Conservation (phyloP, 805 yeast genomes). For the Maudiozyma barnettii region DNA sequence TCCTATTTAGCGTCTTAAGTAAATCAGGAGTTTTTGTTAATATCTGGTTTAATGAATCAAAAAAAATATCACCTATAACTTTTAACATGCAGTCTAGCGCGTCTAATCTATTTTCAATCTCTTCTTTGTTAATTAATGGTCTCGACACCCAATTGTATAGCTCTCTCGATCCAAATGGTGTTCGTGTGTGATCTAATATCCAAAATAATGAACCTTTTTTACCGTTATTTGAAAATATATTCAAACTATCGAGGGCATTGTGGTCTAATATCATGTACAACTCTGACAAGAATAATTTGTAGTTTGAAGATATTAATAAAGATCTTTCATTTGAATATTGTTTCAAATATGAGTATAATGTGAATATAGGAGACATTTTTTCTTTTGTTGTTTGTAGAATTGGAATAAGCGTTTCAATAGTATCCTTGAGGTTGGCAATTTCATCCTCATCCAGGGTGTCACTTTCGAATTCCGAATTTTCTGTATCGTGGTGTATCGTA, state of each 20-base stretch:
- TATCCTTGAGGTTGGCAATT: neutral
- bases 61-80: conserved; percentile 31
- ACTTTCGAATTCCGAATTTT: neutral
- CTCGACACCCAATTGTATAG: conserved; percentile 63
- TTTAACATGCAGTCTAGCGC: conserved; percentile 45
- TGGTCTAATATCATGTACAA: conserved; percentile 49
- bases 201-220: conserved; percentile 65
- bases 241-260: conserved; percentile 60
- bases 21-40: conserved; percentile 43
- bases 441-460: neutral
- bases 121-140: conserved; percentile 51
- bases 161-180: conserved; percentile 64
- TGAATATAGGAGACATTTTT: conserved; percentile 17
- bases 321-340: conserved; percentile 56
- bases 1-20: conserved; percentile 45
- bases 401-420: neutral
- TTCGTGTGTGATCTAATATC: conserved; percentile 72
- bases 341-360: conserved; percentile 42
- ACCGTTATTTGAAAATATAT: conserved; percentile 57
- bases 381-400: neutral
- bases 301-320: conserved; percentile 43
- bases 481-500: neutral
- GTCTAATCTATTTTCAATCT: conserved; percentile 51
- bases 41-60: conserved; percentile 29
- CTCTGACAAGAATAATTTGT: conserved; percentile 35